These are phyloP conservation scores for Syzygium grande DNA, from an alignment of 345 rosid species.

Conservation along the genomic window DNA sequence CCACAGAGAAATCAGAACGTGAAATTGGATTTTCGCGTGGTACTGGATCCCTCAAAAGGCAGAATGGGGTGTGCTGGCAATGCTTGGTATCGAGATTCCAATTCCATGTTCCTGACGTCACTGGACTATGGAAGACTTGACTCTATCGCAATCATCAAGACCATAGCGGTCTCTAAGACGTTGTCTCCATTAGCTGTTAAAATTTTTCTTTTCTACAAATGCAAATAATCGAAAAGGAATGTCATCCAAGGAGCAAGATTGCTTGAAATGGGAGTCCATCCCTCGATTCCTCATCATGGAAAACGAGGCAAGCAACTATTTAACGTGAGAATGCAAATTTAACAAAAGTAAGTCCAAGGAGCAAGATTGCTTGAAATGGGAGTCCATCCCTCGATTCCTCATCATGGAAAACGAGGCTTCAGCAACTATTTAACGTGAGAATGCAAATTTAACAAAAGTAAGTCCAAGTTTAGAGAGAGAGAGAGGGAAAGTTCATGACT, in stretches of 20 bases:
- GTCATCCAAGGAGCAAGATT: neutral
- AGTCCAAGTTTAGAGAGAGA: neutral
- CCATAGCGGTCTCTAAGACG: neutral
- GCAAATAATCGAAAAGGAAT: neutral
- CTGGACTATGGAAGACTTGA: rapidly evolving
- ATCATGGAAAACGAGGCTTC: neutral
- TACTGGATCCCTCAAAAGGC: neutral
- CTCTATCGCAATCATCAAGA: neutral
- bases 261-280: neutral
- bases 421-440: neutral
- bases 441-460: neutral
- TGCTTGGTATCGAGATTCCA: neutral
- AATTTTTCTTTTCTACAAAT: neutral
- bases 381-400: neutral
- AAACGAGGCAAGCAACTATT: neutral
- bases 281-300: neutral
- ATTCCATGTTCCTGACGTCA: rapidly evolving
- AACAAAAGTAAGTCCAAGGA: neutral
- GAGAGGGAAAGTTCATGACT: no score
- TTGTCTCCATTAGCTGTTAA: neutral
- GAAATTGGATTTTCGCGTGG: neutral
- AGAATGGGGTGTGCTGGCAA: neutral
- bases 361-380: neutral
- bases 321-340: neutral
- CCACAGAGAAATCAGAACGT: neutral